Evolutionary conservation across 192 early-diverging fungal genomes (phyloP), one percentile per base, ranked within the genome.

Genomic region (Podila verticillata): DNA sequence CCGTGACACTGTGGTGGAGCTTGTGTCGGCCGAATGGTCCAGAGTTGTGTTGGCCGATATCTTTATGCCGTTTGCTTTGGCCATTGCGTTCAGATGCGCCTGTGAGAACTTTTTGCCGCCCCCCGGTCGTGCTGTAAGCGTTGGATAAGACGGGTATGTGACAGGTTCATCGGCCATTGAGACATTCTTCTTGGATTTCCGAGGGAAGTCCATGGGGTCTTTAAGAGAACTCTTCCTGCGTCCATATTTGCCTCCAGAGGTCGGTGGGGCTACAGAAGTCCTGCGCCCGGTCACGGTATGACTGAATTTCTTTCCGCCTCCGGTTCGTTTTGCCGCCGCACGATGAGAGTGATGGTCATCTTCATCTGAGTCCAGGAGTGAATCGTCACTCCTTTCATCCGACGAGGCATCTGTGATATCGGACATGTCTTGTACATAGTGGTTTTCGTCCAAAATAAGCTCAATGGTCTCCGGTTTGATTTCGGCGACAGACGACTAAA

Each of bases 71-170:
- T 39, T 62, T 7, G 69, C 75, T 10, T 48, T 66, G 1, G 68
- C 61, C 69, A 79, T 72, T 35, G 75, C 75, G 17, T 79, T 65
- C 34, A 79, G 57, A 28, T 79, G 75, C 5, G 75, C 75, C 44
- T 79, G 75, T 22, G 75, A 79, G 48, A 79, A 79, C 64, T 79
- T 71, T 48, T 79, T 79, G 65, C 75, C 75, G 12, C 75, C 75
- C 10, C 75, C 67, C n/a, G 39, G 26, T n/a, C 61, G 34, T 31
- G 63, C 35, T 26, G 26, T 48, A 7, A 63, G 19, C 49, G 35
- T n/a, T 6, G 48, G 28, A 4, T 47, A 61, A 0, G 66, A 35
- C 26, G 59, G 36, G 35, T 65, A 64, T 5, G 30, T 62, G n/a
- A 66, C 68, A 1, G 64, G 20, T 0, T 79, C 69, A 20, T 79